phyloP scores from a whole-genome alignment of 2,329 filamentous ascomycete species.

The Venturia pyrina region DNA sequence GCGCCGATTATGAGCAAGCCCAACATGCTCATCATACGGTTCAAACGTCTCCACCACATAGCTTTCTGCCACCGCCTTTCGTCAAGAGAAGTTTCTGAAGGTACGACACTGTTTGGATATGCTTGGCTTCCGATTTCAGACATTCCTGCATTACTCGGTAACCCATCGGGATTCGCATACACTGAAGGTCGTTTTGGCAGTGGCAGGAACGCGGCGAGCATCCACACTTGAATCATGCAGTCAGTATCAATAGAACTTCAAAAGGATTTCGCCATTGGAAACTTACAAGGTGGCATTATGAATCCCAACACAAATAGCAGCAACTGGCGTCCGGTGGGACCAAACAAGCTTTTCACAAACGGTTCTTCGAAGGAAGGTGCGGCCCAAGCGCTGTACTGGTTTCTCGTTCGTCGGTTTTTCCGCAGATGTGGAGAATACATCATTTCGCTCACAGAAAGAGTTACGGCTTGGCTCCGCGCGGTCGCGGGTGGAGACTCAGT shows the following conservation, averaged over 20 bases:
- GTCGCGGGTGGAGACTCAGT: neutral
- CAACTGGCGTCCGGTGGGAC: constrained; percentile 63
- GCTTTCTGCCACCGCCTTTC: constrained; percentile 47
- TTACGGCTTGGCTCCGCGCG: constrained; percentile 18
- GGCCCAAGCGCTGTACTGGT: constrained; percentile 55
- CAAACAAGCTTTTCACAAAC: constrained; percentile 34
- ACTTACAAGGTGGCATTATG: constrained; percentile 52
- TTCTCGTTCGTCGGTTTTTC: constrained; percentile 32
- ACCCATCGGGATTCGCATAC: constrained; percentile 13
- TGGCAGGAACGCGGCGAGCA: constrained; percentile 65
- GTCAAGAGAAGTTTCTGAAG: neutral
- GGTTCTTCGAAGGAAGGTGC: constrained; percentile 61
- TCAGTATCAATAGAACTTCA: neutral
- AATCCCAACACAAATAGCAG: constrained; percentile 69
- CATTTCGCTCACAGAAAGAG: constrained; percentile 21
- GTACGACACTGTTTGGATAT: constrained; percentile 1
- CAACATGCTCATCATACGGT: constrained; percentile 50
- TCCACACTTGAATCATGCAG: constrained; percentile 51
- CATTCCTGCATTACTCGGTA: constrained; percentile 18
- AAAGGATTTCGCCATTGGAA: neutral
- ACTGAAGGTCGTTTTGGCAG: constrained; percentile 49
- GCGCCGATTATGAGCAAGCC: constrained; percentile 45
- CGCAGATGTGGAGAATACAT: constrained; percentile 23
- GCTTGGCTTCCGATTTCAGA: neutral
- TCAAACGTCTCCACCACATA: constrained; percentile 55